phyloP scores from a whole-genome alignment of 2,329 filamentous ascomycete genomes.

The Blastomyces silverae region DNA sequence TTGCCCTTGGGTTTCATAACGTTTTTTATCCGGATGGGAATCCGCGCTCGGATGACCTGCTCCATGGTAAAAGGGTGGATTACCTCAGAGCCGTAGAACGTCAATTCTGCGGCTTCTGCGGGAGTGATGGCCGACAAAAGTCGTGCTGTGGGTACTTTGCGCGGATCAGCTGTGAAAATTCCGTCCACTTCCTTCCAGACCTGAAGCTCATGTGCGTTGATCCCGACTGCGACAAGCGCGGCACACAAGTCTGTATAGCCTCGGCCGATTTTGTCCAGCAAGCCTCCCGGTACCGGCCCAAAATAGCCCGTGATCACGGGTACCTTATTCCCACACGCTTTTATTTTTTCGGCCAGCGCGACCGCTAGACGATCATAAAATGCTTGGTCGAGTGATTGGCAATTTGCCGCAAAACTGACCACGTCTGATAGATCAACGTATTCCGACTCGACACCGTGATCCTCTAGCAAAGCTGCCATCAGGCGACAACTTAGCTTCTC shows the following conservation, averaged over 20 bases:
- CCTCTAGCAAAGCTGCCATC: constrained; percentile 76
- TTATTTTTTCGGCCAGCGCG: constrained; percentile 57
- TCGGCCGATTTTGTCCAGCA: constrained; percentile 85
- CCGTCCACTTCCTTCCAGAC: constrained; percentile 99
- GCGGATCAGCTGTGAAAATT: constrained; percentile 79
- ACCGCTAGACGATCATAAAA: constrained; percentile 64
- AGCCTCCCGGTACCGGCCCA: constrained; percentile 80
- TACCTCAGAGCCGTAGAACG: constrained; percentile 89
- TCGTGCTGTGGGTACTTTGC: constrained; percentile 86
- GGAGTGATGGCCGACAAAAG: constrained; percentile 86
- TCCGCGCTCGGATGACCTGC: constrained; percentile 63
- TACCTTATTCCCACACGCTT: constrained; percentile 59
- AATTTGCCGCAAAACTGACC: constrained; percentile 56
- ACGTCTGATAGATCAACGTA: constrained; percentile 85
- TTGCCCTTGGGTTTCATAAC: constrained; percentile 59
- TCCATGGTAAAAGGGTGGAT: constrained; percentile 99
- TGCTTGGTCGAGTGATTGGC: constrained; percentile 53
- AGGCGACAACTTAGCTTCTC: constrained; percentile 93
- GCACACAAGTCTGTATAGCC: constrained; percentile 97
- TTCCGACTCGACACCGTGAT: constrained; percentile 73
- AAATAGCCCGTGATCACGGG: constrained; percentile 91
- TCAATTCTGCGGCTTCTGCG: constrained; percentile 89
- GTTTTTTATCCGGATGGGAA: constrained; percentile 63
- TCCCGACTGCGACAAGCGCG: constrained; percentile 79
- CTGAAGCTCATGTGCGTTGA: constrained; percentile 82